Base-by-base conservation (phyloP, 345 rosid genomes). In the Hevea brasiliensis region DNA sequence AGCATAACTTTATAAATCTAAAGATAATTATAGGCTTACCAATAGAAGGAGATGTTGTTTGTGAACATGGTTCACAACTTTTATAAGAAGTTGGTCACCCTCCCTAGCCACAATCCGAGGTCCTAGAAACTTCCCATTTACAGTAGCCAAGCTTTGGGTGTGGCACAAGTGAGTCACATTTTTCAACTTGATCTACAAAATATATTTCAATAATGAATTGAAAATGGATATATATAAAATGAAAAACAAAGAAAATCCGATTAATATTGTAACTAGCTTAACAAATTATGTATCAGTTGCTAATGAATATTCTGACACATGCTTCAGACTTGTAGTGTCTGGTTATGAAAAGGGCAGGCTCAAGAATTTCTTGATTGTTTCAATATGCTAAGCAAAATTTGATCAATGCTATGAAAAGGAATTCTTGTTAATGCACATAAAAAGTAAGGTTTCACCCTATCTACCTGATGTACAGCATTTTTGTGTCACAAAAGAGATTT, bases 151-250 rank as follows among this genome's bases (percentile, higher is more conserved):
- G 60, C 47, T 47, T 60, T 74, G 58, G 59, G 72, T 74, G 51
- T 67, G 77, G 77, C 72, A 74, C 2, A 67, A 48, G 5, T 72
- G 72, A 2, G 77, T 66, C 40, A 74, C 77, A 23, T 59, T 74
- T 48, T 74, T 67, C 58, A 56, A 13, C 7, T 55, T 54, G 54
- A 73, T 73, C 76, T 65, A 26, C 21, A 65, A 24, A 55, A 37
- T 0, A 62, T 2, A n/a, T 32, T 32, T 51, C 15, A 47, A n/a
- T 20, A 12, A 53, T 20, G 37, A 1, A 32, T n/a, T n/a, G n/a
- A n/a, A n/a, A 17, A 2, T n/a, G 21, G 17, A 23, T 42, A 18
- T 42, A 32, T 18, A 37, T 32, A 2, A 18, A 11, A 6, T 13
- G 32, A 15, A 29, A 4, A 20, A 8, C 7, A 8, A 14, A 32